Percentiles rank a stretch among this genome's conserved stretches.
Conservation (phyloP, 306 rosid species). For the Prunus mira region DNA sequence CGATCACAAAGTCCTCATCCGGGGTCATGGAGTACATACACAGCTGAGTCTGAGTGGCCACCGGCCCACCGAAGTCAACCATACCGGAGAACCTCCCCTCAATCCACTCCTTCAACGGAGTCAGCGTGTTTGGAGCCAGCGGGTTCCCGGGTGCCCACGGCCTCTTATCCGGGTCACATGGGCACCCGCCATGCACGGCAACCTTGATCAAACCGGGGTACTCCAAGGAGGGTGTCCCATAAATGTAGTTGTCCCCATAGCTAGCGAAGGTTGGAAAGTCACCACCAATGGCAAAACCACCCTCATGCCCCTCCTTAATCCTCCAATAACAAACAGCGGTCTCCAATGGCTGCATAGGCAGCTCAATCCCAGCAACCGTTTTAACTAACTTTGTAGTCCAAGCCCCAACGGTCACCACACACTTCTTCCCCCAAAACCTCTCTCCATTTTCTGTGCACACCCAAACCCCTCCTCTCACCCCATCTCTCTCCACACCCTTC, state of each 20-base stretch:
- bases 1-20: constrained; percentile 74
- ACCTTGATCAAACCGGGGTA: constrained; percentile 79
- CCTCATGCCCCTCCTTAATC: constrained; percentile 59
- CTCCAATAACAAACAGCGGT: constrained; percentile 62
- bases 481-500: constrained; percentile 33
- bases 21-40: constrained; percentile 90
- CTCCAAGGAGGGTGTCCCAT: constrained; percentile 81
- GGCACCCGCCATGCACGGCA: constrained; percentile 56
- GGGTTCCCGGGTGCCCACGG: constrained; percentile 51
- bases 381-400: constrained; percentile 69
- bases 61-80: constrained; percentile 58
- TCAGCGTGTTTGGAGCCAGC: constrained; percentile 22
- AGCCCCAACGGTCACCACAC: constrained; percentile 84
- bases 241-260: constrained; percentile 31
- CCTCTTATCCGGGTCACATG: constrained; percentile 73
- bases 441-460: constrained; percentile 42
- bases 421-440: constrained; percentile 52
- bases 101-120: constrained; percentile 53
- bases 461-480: constrained; percentile 27
- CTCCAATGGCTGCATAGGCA: constrained; percentile 72
- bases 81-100: constrained; percentile 39
- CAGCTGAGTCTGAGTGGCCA: constrained; percentile 37
- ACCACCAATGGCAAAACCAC: constrained; percentile 33
- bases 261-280: constrained; percentile 71
- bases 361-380: constrained; percentile 46